Evolutionary conservation across 345 rosid species (phyloP), one percentile per base, ranked within the genome.

Genomic region (Moricandia arvensis): DNA sequence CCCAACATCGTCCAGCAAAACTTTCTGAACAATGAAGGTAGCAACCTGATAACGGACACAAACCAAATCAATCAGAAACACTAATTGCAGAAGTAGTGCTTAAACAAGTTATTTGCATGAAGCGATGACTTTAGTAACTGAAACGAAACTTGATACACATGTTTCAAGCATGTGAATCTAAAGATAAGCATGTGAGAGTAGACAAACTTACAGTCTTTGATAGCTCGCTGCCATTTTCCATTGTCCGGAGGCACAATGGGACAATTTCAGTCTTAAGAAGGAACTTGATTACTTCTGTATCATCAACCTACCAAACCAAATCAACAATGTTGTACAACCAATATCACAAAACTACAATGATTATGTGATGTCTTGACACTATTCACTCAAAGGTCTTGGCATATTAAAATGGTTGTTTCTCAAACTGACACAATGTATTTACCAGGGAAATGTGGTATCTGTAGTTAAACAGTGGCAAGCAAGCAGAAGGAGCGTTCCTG

Each of bases 1-100:
- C 70, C 99, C 98, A 78, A 95, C 83, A 74, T 88, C 94, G 80
- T 95, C 99, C 74, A 83, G 75, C 79, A 92, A 79, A 72, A 95
- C 89, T 79, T 86, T 88, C 75, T 87, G 97, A 73, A 95, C 86
- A 9, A 95, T 95, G 76, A 92, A 92, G 34, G 98, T 92, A 0
- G 97, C 99, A 69, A 95, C 98, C 99, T 95, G 93, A 77, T 53
- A 47, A 57, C 10, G 17, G 1, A 70, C 17, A 27, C 55, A 65
- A 64, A 65, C 12, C 16, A 34, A 7, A 68, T 26, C 38, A 75
- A 12, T 11, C 43, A 60, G 41, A 69, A 38, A 54, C 53, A 55
- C 21, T 64, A 71, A 69, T 0, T 68, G 29, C 79, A 34, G 61
- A 75, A 26, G 68, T 24, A 67, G 3, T 34, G 30, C 26, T 60